These are phyloP conservation scores for Magnusiomyces paraingens DNA, from an alignment of 1,139 yeast genomes.

Conservation along the genomic window DNA sequence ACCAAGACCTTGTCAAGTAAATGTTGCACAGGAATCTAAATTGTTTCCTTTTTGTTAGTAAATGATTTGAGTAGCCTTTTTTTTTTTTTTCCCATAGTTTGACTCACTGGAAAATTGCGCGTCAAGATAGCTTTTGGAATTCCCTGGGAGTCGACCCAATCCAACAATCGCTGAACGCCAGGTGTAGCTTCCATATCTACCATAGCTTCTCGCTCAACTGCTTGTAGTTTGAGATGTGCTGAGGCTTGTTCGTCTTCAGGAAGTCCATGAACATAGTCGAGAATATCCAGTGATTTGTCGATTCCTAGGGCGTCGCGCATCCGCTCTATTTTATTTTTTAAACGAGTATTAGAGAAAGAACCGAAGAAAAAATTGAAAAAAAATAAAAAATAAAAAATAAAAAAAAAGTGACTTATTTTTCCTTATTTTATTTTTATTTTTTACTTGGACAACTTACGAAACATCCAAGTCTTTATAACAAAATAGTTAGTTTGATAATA, in stretches of 20 bases:
- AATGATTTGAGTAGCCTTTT: not conserved
- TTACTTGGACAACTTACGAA: constrained; percentile 32
- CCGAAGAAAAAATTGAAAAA: too few relatives aligned
- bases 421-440: not conserved
- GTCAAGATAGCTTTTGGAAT: constrained; percentile 53
- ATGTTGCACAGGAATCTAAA: constrained; percentile 43
- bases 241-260: constrained; percentile 34
- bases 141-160: constrained; percentile 27
- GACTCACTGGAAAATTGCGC: constrained; percentile 41
- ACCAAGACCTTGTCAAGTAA: constrained; percentile 41
- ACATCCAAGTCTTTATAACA: constrained; percentile 48
- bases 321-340: constrained; percentile 31
- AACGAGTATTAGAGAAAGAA: not conserved
- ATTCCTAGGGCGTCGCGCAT: constrained; percentile 55
- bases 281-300: constrained; percentile 43
- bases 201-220: constrained; percentile 54
- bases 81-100: not conserved
- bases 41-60: not conserved
- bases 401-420: too few relatives aligned
- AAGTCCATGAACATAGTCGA: constrained; percentile 42
- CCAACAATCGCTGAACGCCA: constrained; percentile 33
- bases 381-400: too few relatives aligned
- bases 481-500: constrained; percentile 10
- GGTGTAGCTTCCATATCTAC: constrained; percentile 49
- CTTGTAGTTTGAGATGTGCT: constrained; percentile 44